phyloP scores from a whole-genome alignment of 2,329 filamentous ascomycete genomes.

The Ophiostoma sp. region DNA sequence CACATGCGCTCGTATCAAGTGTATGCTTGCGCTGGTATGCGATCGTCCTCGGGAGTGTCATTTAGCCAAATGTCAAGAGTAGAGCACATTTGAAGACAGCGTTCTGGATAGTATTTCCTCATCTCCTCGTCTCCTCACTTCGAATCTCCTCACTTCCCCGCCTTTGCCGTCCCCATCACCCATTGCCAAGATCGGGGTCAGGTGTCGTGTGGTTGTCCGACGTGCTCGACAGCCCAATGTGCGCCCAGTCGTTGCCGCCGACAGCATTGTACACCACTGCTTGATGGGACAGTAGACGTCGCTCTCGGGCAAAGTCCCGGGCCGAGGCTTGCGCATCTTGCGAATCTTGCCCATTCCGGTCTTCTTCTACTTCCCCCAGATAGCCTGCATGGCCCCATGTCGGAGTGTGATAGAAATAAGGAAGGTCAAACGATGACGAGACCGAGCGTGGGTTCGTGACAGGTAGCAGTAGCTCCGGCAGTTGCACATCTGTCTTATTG shows the following conservation, averaged over 20 bases:
- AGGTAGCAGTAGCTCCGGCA: neutral
- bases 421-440: neutral
- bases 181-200: conserved; percentile 36
- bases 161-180: neutral
- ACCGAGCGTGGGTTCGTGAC: neutral
- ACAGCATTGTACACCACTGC: conserved; percentile 31
- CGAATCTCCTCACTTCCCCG: conserved; percentile 18
- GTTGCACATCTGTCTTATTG: neutral
- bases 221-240: conserved; percentile 37
- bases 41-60: neutral
- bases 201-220: conserved; percentile 37
- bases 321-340: conserved; percentile 31
- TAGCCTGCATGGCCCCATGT: neutral
- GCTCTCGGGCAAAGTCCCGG: conserved; percentile 12
- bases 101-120: conserved; percentile 4
- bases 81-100: neutral
- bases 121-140: conserved; percentile 17
- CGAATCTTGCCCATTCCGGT: neutral
- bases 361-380: neutral
- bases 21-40: neutral
- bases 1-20: neutral
- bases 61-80: conserved; percentile 9
- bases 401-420: conserved; percentile 3
- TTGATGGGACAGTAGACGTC: conserved; percentile 31
- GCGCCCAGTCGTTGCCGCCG: conserved; percentile 25